Base-by-base conservation (phyloP, 495 filamentous ascomycete genomes). In the Amorphotheca resinae region DNA sequence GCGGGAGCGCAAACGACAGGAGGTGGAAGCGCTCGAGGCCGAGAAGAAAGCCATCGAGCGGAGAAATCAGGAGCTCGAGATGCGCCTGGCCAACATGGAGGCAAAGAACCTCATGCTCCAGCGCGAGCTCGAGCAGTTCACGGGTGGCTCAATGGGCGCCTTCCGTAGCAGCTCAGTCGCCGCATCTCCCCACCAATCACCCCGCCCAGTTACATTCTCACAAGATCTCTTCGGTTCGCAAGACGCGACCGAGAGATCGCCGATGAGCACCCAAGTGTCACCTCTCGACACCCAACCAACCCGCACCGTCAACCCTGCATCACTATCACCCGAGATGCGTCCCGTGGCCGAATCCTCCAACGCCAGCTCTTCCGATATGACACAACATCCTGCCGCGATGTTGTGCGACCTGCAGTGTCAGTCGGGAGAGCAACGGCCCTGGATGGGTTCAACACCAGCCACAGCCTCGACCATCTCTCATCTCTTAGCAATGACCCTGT, bases 371-470 rank as follows among this genome's bases (percentile, higher is more conserved):
- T 69, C 82, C 75, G 84, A 91, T 72, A 64, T 74, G 91, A 87
- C 87, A 95, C 89, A 93, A 94, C 89, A 93, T 95, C 85, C 91
- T 95, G 91, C 91, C 72, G 89, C 73, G 87, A 79, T 95, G 88
- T 93, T 95, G 89, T 95, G 85, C 72, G 91, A 89, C 91, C 91
- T 94, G 91, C 91, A 81, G 91, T 98, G 91, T 95, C 91, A 77
- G 79, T 87, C 79, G 74, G 69, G 64, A 63, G 66, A 59, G 55
- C 63, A 65, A 58, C 63, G 57, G 59, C 68, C 66, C 72, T 79
- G 73, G 75, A 62, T 69, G 68, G 61, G 59, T 61, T 60, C 62
- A 62, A 70, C 60, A 55, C 39, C 38, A 35, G 33, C 32, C 64
- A 70, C 62, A 62, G 70, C 60, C 55, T 43, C 38, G 34, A 31